Base-by-base conservation (phyloP, 1,284 basidiomycete species). In the Tilletia horrida region DNA sequence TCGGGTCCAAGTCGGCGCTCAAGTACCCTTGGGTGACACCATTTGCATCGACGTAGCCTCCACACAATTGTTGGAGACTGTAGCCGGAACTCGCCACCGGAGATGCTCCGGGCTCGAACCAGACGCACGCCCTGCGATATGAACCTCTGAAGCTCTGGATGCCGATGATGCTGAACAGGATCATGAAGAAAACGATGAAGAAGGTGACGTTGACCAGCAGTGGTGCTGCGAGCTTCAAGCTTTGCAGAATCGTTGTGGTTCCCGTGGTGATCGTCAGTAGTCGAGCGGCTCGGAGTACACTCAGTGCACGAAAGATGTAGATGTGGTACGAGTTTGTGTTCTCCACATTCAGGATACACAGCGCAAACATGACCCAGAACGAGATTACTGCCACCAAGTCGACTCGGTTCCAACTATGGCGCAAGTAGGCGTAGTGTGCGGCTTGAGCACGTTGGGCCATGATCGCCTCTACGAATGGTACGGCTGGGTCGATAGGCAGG, bases 351-450 rank as follows among this genome's bases (percentile, higher is more conserved):
- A 84, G 75, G 23, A 87, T 82, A 0, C 91, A 87, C 59, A 97
- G 85, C 0, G 81, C 82, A 78, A 97, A 93, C 3, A 87, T 85
- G 29, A 84, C 67, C 91, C 91, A 94, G 79, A 92, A 94, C 68
- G 87, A 85, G 25, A 88, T 70, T 62, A 97, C 88, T 1, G 95
- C 91, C 43, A 97, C 83, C 71, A 91, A 88, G 81, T 98, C 94
- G 67, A 96, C 90, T 40, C 94, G 87, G 74, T 90, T 91, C 93
- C 94, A 97, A 65, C 91, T 92, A 78, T 97, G 93, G 2, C 95
- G 87, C 3, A 97, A 85, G 80, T 93, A 98, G 0, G 95, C 77
- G 42, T 72, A 71, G 44, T 79, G 70, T 1, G 74, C 64, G 77
- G 79, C 64, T 67, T 77, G 55, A 75, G 81, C 71, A 83, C 85